Percentiles rank a stretch among this genome's conserved stretches.
These are phyloP conservation scores for Aphanocladium album DNA, from an alignment of 2,329 filamentous ascomycete genomes.

Conservation along the genomic window DNA sequence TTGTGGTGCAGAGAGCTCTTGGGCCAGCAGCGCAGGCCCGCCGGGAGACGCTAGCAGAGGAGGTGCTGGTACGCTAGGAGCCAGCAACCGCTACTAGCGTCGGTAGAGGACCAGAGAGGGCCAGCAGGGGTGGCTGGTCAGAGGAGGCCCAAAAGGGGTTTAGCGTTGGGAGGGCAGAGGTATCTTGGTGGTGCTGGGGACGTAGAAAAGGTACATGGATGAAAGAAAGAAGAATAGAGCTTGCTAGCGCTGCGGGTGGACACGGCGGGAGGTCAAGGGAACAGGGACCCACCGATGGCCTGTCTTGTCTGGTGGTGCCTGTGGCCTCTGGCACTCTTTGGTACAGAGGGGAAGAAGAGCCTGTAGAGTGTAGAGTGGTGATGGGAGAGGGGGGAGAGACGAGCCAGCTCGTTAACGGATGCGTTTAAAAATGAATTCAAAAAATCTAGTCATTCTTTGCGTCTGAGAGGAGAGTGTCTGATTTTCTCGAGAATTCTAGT, in stretches of 20 bases:
- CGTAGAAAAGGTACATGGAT: not conserved
- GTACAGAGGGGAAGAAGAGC: too few relatives aligned
- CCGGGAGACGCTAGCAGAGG: not conserved
- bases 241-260: not conserved
- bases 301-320: too few relatives aligned
- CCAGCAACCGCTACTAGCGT: slow-evolving; percentile 8
- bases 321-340: too few relatives aligned
- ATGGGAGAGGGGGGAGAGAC: not conserved
- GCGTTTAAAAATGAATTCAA: not conserved
- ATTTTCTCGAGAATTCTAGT: not conserved
- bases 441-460: not conserved
- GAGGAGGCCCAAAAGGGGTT: not conserved
- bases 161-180: not conserved
- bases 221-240: not conserved
- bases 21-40: too few relatives aligned
- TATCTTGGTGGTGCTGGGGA: not conserved
- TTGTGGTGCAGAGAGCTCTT: too few relatives aligned
- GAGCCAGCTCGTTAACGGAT: not conserved
- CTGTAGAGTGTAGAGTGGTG: too few relatives aligned
- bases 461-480: too few relatives aligned
- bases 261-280: not conserved
- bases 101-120: not conserved
- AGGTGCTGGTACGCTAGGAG: not conserved
- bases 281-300: not conserved
- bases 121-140: not conserved